Evolutionary conservation across 2,329 filamentous ascomycete species (phyloP), one percentile per base, ranked within the genome.

Genomic region (Grosmannia penicillata): DNA sequence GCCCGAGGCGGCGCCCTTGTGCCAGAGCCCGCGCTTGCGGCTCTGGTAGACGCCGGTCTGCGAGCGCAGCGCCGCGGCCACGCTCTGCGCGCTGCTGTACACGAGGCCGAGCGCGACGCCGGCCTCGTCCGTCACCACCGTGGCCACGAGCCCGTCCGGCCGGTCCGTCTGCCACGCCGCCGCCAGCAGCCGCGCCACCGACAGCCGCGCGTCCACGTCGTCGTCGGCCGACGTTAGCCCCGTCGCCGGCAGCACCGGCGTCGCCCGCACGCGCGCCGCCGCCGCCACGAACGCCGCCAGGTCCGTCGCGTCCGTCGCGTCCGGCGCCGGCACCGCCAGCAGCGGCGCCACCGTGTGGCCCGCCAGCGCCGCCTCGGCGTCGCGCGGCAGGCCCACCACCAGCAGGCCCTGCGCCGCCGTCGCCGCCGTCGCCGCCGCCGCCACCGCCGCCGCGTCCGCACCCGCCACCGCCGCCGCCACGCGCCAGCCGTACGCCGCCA

Each of bases 1-100:
- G 13, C 91, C 91, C 38, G 89, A 96, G 8, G 82, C 91, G 37
- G 87, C 83, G 6, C 91, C 91, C 64, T 98, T 98, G 59, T 93
- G 81, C 91, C 91, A 98, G 22, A 98, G 61, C 1, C 91, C 91
- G 32, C 91, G 75, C 66, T 95, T 96, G 37, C 91, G 73, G 63
- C 89, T 96, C 60, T 95, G 86, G 57, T 98, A 98, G 27, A 96
- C 89, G 24, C 91, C 87, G 1, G 65, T 66, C 49, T 70, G 65
- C 6, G 85, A 93, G 51, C 74, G 75, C 43, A 98, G 56, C 27
- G 89, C 89, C 61, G 93, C 89, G 8, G 76, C 68, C 25, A 98
- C 76, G 55, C 89, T 96, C 57, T 93, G 83, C 45, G 82, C 75
- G 53, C 83, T 95, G 59, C 87, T 94, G 66, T 95, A 98, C 15